Conservation (phyloP, 805 yeast species). For the Kuraishia cidri region DNA sequence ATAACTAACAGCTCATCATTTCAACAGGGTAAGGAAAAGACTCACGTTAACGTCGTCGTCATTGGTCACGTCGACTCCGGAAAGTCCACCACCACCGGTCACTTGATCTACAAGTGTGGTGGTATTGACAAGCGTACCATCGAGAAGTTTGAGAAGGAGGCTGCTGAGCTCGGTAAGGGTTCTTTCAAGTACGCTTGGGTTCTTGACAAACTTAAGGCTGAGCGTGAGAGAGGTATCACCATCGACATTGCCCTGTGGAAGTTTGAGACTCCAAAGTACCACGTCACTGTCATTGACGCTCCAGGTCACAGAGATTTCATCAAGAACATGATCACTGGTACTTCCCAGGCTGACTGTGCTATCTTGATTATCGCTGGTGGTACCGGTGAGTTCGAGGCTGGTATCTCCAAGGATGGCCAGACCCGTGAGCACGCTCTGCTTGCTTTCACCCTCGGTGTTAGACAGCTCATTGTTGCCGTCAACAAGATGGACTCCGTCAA, state of each 20-base stretch:
- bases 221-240: conserved; percentile 96
- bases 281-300: conserved; percentile 89
- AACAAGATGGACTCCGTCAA: conserved; percentile 94
- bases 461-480: conserved; percentile 80
- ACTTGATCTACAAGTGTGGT: conserved; percentile 99
- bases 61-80: conserved; percentile 99
- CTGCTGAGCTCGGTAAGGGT: conserved; percentile 95
- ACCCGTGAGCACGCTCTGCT: conserved; percentile 92
- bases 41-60: conserved; percentile 99
- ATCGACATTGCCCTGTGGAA: conserved; percentile 90
- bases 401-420: conserved; percentile 92
- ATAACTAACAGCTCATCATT: too few species aligned
- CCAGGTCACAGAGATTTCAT: conserved; percentile 97
- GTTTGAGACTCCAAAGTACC: conserved; percentile 86
- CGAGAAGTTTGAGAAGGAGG: conserved; percentile 97
- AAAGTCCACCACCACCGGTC: conserved; percentile 98
- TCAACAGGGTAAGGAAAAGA: conserved; percentile 75
- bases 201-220: conserved; percentile 91
- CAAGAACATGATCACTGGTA: conserved; percentile 94
- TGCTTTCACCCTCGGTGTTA: conserved; percentile 86
- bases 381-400: conserved; percentile 93
- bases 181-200: conserved; percentile 98
- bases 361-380: conserved; percentile 87
- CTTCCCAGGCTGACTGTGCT: conserved; percentile 91
- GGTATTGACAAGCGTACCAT: conserved; percentile 98